Evolutionary conservation across 1,284 basidiomycete genomes (phyloP), one percentile per base, ranked within the genome.

Genomic region (Cutaneotrichosporon cutaneum): DNA sequence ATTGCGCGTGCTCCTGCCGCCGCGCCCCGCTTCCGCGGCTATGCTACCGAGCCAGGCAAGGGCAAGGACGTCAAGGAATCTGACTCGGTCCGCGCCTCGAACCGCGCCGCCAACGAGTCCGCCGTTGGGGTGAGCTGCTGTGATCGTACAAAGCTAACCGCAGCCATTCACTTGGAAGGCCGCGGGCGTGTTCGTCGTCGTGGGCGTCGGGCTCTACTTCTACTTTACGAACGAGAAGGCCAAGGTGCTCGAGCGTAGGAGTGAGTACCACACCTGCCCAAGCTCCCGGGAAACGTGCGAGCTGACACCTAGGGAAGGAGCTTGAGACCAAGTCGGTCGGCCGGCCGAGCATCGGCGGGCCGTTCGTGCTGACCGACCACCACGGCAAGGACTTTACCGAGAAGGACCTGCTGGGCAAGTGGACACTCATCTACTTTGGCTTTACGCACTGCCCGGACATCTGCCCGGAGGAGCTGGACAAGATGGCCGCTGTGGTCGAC

Each of bases 381-480:
- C 74, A 85, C 24, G 86, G 85, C 60, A 82, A 85, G 65, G 77
- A 84, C 0, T 95, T 94, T 80, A 90, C 92, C 0, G 88, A 97
- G 55, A 81, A 90, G 62, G 87, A 97, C 74, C 81, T 99, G 56
- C 79, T 89, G 27, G 92, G 91, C 61, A 88, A 92, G 83, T 85
- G 84, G 81, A 90, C 85, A 42, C 82, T 99, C 67, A 88, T 99
- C 60, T 99, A 99, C 82, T 97, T 97, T 79, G 94, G 94, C 14
- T 96, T 96, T 81, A 94, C 93, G 33, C 94, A 96, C 79, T 96
- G 94, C 77, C 96, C 95, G 4, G 96, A 99, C 79, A 98, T 99
- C 64, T 99, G 95, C 77, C 95, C 95, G 2, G 92, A 96, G 66
- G 95, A 99, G 81, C 84, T 99, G 33, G 95, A 99, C 83, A 99